phyloP scores from a whole-genome alignment of 495 filamentous ascomycete species.

The Ramalina intermedia region DNA sequence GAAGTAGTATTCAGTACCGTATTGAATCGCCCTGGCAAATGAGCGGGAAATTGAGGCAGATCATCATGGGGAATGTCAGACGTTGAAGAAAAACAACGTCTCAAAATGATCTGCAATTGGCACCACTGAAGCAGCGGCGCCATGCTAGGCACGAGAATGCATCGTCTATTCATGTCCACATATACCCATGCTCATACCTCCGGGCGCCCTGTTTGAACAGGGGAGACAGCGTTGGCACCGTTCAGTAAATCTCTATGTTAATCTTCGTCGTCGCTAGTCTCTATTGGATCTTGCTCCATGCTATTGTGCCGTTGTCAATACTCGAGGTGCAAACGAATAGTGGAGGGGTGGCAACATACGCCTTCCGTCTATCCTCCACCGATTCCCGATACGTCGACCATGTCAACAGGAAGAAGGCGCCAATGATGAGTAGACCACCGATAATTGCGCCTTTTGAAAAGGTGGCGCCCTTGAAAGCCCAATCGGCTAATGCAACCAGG shows the following conservation, averaged over 20 bases:
- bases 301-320: neutral
- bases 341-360: constrained; percentile 9
- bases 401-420: constrained; percentile 69
- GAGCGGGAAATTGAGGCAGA: no score
- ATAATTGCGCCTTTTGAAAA: constrained; percentile 58
- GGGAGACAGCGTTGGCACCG: neutral
- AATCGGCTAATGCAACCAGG: constrained; percentile 83
- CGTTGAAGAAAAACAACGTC: no score
- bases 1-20: no score
- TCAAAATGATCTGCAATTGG: no score
- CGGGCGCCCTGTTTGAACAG: no score
- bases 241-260: neutral
- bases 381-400: constrained; percentile 90
- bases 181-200: no score
- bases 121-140: no score
- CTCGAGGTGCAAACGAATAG: neutral
- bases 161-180: no score
- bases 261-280: constrained; percentile 9
- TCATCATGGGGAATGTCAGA: no score
- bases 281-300: constrained; percentile 6
- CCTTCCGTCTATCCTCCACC: constrained; percentile 61
- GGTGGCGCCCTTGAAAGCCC: constrained; percentile 62
- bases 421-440: constrained; percentile 77
- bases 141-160: no score
- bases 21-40: no score